phyloP scores from a whole-genome alignment of 768 basidiomycete genomes.

The Boletus eberwhitei region DNA sequence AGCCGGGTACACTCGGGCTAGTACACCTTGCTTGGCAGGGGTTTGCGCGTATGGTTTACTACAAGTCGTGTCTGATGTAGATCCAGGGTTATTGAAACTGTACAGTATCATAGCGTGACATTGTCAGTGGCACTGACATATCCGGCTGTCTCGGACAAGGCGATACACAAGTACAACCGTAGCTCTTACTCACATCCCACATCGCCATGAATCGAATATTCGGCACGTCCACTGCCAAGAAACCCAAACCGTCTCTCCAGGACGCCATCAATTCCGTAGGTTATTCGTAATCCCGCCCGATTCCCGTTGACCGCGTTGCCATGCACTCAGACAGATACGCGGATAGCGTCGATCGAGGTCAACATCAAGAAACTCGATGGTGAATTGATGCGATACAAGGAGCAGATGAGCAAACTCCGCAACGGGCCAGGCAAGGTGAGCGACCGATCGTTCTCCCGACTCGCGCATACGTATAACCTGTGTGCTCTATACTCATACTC shows the following conservation, averaged over 20 bases:
- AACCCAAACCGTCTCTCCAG: conserved; percentile 80
- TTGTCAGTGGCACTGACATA: too few relatives aligned
- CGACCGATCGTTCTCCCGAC: not conserved
- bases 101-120: not conserved
- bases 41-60: not conserved
- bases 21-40: not conserved
- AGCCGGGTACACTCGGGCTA: not conserved
- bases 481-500: not conserved
- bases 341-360: conserved; percentile 88
- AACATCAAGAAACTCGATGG: conserved; percentile 96
- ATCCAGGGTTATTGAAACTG: not conserved
- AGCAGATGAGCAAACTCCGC: conserved; percentile 92
- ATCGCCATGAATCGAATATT: conserved; percentile 79
- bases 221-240: conserved; percentile 68
- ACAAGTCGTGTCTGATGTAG: not conserved
- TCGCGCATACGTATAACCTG: not conserved
- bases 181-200: not conserved
- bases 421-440: conserved; percentile 92
- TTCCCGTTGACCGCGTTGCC: not conserved
- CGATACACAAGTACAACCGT: not conserved
- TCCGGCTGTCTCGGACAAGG: not conserved
- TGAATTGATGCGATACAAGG: conserved; percentile 87
- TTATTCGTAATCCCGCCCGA: conserved; percentile 1
- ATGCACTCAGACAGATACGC: conserved; percentile 69
- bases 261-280: conserved; percentile 91